phyloP scores from a whole-genome alignment of 2,329 filamentous ascomycete species.

The Fusarium pseudocircinatum region DNA sequence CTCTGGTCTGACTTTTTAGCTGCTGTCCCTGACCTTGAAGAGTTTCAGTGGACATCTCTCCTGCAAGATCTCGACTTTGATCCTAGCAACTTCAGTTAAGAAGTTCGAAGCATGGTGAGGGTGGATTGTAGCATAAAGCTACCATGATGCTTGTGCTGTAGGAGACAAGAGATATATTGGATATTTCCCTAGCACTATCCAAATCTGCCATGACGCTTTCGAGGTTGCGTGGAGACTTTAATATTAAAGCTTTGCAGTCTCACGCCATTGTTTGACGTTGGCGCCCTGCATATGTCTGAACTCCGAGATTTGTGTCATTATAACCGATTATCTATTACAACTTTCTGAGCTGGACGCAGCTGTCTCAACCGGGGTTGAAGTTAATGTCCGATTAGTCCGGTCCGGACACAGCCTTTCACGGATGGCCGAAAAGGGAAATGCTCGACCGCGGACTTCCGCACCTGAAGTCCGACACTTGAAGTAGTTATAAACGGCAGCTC shows the following conservation, averaged over 20 bases:
- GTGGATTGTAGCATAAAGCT: rapidly evolving
- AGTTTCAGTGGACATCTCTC: constrained; percentile 4
- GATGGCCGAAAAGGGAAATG: neutral
- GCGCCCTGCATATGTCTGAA: too few relatives aligned
- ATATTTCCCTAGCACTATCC: neutral
- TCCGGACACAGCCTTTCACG: neutral
- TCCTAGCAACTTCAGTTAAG: neutral
- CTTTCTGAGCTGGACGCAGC: neutral
- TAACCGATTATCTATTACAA: too few relatives aligned
- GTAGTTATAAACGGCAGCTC: neutral
- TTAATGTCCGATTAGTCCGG: neutral
- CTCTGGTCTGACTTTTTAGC: constrained; percentile 9
- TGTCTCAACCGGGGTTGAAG: neutral
- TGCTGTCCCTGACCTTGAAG: neutral
- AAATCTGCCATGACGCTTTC: too few relatives aligned
- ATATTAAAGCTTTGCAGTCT: too few relatives aligned
- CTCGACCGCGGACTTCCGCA: neutral
- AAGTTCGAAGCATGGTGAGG: neutral
- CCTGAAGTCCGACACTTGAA: neutral
- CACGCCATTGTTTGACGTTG: neutral
- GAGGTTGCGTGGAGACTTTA: too few relatives aligned
- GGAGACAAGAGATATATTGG: neutral
- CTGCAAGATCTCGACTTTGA: neutral
- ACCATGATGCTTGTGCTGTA: neutral
- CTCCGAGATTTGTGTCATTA: too few relatives aligned